phyloP scores from a whole-genome alignment of 2,329 filamentous ascomycete species.

The Herpotrichia juniperi region DNA sequence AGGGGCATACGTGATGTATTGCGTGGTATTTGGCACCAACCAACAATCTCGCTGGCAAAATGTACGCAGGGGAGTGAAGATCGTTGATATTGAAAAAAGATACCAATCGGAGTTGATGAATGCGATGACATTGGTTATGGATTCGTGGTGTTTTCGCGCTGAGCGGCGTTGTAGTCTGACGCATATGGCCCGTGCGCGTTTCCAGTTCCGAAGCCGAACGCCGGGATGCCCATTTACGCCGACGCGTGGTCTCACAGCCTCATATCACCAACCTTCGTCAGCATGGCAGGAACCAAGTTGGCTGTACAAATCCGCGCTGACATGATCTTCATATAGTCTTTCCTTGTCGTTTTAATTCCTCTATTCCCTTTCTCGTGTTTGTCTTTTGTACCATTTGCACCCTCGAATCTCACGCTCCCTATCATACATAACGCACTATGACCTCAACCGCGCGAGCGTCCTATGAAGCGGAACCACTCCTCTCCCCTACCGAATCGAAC shows the following conservation, averaged over 20 bases:
- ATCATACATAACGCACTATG: too few relatives aligned
- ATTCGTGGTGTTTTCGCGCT: background rate
- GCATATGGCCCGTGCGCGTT: too few relatives aligned
- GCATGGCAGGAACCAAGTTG: background rate
- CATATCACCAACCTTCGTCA: background rate
- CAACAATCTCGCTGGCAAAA: too few relatives aligned
- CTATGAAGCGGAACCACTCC: conserved; percentile 12
- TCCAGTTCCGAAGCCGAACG: background rate
- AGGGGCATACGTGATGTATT: background rate
- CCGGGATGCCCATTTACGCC: background rate
- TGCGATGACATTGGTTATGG: background rate
- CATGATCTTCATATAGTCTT: background rate
- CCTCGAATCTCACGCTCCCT: background rate
- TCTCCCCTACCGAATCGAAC: conserved; percentile 17
- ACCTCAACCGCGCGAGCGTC: background rate
- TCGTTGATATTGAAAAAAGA: too few relatives aligned
- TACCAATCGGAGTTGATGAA: background rate
- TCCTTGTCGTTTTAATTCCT: too few relatives aligned
- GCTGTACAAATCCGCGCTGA: background rate
- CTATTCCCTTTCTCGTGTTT: background rate
- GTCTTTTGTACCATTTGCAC: background rate
- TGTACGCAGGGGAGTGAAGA: too few relatives aligned
- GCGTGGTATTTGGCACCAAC: conserved; percentile 9
- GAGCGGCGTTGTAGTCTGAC: background rate
- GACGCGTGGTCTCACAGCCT: background rate